Base-by-base conservation (phyloP, 2,329 filamentous ascomycete genomes). In the Fusarium ambrosium region DNA sequence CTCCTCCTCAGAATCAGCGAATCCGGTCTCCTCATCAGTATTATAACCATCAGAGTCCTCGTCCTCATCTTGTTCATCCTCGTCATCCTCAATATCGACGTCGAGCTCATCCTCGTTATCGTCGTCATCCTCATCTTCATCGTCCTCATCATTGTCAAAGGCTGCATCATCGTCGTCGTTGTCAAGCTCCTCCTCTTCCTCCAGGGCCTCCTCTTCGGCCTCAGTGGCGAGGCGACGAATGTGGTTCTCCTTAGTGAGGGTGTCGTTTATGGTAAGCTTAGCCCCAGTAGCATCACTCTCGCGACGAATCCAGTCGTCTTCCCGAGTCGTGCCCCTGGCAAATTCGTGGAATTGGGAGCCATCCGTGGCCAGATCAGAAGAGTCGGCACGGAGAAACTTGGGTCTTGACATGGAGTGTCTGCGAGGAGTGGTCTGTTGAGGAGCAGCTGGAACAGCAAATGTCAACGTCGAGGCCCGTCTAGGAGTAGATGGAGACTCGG, bases 221-320 rank as follows among this genome's bases (percentile, higher is more conserved):
- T 99, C 96, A 80, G 94, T 92, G 58, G 92, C 96, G 29, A 98
- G 85, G 71, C 93, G 92, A 59, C 96, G 92, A 72, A 99, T 97
- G 34, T 91, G 91, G 72, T 95, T 95, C 84, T 99, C 97, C 83
- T 97, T 97, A 81, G 91, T 89, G 75, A 99, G 88, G 6, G 95
- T 97, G 81, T 98, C 97, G 76, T 93, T 92, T 74, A 99, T 92
- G 5, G 95, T 98, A 43, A 99, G 87, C 79, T 94, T 95, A 60
- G 88, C 88, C 66, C 88, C 88, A 74, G 91, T 87, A 36, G 90
- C 89, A 9, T 89, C 87, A 37, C 90, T 87, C 78, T 94, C 92
- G 66, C 93, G 91, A 18, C 87, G 87, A 34, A 97, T 94, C 97
- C 97, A 99, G 78, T 98, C 95, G 68, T 98, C 95, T 71, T 97